These are phyloP conservation scores for Moesziomyces aphidis DNA, from an alignment of 1,284 basidiomycete genomes.

Conservation along the genomic window DNA sequence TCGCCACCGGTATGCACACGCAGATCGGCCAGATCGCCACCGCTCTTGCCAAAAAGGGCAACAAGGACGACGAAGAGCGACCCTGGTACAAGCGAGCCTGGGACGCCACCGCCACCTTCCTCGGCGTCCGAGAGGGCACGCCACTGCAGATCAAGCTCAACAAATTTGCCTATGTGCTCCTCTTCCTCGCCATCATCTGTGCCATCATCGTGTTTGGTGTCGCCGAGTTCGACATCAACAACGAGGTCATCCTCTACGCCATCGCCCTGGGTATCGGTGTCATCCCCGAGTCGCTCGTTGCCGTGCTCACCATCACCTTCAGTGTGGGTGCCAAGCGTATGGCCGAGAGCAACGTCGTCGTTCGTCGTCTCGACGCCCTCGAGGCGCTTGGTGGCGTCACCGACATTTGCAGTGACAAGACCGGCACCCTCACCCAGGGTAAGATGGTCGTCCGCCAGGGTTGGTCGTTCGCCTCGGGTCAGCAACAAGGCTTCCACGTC, in stretches of 20 bases:
- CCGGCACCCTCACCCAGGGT: conserved; percentile 63
- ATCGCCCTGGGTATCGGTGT: conserved; percentile 65
- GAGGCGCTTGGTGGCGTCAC: conserved; percentile 61
- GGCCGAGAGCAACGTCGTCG: conserved; percentile 60
- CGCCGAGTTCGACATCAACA: conserved; percentile 67
- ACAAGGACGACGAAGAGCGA: conserved; percentile 17
- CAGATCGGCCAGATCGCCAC: conserved; percentile 63
- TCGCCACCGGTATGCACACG: conserved; percentile 57
- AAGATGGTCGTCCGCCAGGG: conserved; percentile 62
- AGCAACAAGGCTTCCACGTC: conserved; percentile 42
- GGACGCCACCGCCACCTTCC: conserved; percentile 53
- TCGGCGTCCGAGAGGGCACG: conserved; percentile 72
- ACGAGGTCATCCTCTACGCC: conserved; percentile 71
- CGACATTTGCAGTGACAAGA: conserved; percentile 61
- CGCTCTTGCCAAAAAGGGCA: conserved; percentile 43
- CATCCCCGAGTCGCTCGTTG: conserved; percentile 68
- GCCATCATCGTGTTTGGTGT: conserved; percentile 71
- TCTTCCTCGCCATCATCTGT: conserved; percentile 73
- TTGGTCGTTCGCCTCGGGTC: conserved; percentile 34
- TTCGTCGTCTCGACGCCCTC: conserved; percentile 61
- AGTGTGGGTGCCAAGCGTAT: conserved; percentile 63
- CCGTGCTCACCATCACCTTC: conserved; percentile 67
- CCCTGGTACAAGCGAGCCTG: conserved; percentile 49
- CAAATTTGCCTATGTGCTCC: conserved; percentile 75
- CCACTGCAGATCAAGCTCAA: conserved; percentile 76